Base-by-base conservation (phyloP, 2,329 filamentous ascomycete genomes). In the Botrytis aclada region DNA sequence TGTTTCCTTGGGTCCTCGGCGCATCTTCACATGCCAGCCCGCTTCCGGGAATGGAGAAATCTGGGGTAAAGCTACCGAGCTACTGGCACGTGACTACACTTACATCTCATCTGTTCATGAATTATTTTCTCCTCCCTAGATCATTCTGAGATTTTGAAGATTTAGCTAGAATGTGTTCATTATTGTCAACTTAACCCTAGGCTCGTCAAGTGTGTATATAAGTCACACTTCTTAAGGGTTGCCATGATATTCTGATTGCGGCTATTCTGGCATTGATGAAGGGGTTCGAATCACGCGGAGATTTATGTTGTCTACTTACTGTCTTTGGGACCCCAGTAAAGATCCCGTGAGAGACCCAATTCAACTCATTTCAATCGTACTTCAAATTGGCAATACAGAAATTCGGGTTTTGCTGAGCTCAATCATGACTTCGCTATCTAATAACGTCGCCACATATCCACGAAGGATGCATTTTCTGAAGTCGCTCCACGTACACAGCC, bases 21-120 rank as follows among this genome's bases (percentile, higher is more conserved):
- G 58, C 61, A 71, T 71, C 69, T 71, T 71, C 69, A 71, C 69
- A 71, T 71, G 69, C 69, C 29, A 71, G 39, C 58, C 69, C 69
- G 29, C 41, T 51, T 64, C 56, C 43, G 34, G 58, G 65, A 69
- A 69, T 69, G 65, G 69, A 51, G 69, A 65, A 70, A 71, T 65
- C 69, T 37, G 69, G 69, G 69, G 69, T 65, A 71, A 37, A 41
- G 12, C 3, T 12, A 54, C 18, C 16, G 32, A 41, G 16, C 51
- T 18, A 29, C 0, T 7, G n/a, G 2, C 69, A 71, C 69, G 69
- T 71, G 65, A 58, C 12, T 14, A 29, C 1, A n/a, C 4, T n/a
- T 14, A 51, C 22, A 37, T n/a, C 18, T 8, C 32, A 2, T 20
- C 37, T 29, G 10, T 51, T 66, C 45, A n/a, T n/a, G 8, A 16